Base-by-base conservation (phyloP, 345 rosid species). In the Sisymbrium irio region DNA sequence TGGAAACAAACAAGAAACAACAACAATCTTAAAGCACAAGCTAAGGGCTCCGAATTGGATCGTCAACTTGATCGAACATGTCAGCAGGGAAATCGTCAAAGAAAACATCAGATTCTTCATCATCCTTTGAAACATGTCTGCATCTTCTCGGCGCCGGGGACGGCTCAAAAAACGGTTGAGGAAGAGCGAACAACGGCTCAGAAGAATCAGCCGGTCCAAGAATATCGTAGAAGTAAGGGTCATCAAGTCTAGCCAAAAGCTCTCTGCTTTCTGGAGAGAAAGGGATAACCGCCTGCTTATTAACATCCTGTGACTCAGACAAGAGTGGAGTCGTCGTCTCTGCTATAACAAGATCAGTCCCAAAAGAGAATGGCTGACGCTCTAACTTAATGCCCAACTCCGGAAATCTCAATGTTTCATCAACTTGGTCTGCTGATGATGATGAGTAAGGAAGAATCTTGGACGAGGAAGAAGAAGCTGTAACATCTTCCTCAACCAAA, bases 51-150 rank as follows among this genome's bases (percentile, higher is more conserved):
- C 77, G 85, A 71, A 82, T 81, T 2, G 78, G 81, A 44, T 85
- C 88, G 17, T 85, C 88, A 19, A 85, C 85, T 4, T 83, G 84
- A 80, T 91, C 96, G 33, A 87, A 85, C 82, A 91, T 78, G 71
- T 88, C 94, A 0, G 85, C 54, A 0, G 98, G 97, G 50, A 91
- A 85, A 78, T 89, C 95, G 15, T 91, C 92, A 7, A 87, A 86
- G 82, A 91, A 86, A 13, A 80, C 57, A 35, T 85, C 89, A 3
- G 84, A 77, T 2, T 65, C 77, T n/a, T 70, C 85, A n/a, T 83
- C 80, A 20, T 84, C 80, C 19, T 63, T 78, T 12, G 44, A 57
- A 44, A 50, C 67, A 56, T 71, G 55, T 56, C 81, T 72, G 59
- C 71, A 61, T 61, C 85, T 66, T 69, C 75, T 62, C 0, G 67